These are phyloP conservation scores for Bipolaris zeicola DNA, from an alignment of 2,329 filamentous ascomycete genomes.

Conservation along the genomic window DNA sequence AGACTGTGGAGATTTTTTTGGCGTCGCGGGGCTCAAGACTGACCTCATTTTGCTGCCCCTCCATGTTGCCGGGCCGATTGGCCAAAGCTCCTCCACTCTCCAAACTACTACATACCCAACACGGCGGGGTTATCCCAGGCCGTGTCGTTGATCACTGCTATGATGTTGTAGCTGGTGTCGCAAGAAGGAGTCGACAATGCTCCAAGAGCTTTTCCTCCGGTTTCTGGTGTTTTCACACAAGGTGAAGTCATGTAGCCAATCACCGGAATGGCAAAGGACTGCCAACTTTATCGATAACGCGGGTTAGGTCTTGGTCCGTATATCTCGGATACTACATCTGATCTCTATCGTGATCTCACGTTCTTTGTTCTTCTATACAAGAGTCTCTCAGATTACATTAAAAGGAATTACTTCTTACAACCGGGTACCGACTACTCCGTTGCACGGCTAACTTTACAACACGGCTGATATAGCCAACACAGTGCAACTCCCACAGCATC, in stretches of 20 bases:
- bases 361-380: slow-evolving; percentile 1
- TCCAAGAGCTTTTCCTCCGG: background rate
- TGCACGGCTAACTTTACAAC: background rate
- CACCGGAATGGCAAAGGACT: background rate
- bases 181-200: background rate
- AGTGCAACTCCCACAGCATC: background rate
- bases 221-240: slow-evolving; percentile 1
- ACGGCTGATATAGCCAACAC: background rate
- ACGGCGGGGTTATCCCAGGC: background rate
- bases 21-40: slow-evolving; percentile 13
- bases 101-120: slow-evolving; percentile 1
- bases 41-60: slow-evolving; percentile 19
- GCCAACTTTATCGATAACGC: background rate
- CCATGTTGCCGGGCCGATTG: slow-evolving; percentile 12
- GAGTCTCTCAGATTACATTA: background rate
- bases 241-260: slow-evolving; percentile 11
- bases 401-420: background rate
- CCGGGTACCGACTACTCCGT: background rate
- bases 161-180: too few relatives aligned
- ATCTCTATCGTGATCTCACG: background rate
- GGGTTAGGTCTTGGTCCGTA: background rate
- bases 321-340: background rate
- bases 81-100: slow-evolving; percentile 13
- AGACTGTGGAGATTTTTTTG: slow-evolving; percentile 28
- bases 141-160: background rate